These are phyloP conservation scores for Globisporangium parvum DNA, from an alignment of 352 stramenopile species.

Conservation along the genomic window DNA sequence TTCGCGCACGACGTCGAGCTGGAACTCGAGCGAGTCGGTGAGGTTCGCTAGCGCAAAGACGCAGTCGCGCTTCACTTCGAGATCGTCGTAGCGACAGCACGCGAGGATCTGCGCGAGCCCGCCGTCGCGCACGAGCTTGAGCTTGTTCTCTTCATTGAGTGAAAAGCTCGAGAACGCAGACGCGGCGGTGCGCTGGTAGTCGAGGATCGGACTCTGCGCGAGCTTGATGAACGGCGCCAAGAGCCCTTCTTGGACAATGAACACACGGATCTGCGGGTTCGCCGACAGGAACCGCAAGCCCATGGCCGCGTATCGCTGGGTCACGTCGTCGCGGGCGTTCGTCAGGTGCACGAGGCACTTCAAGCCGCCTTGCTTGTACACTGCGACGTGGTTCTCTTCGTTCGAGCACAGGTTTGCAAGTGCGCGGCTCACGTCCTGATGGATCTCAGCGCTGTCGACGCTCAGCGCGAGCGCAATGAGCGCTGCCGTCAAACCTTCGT, in stretches of 20 bases:
- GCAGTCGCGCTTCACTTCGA: conserved; percentile 90
- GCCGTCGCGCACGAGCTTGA: conserved; percentile 91
- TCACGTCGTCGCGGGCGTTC: conserved; percentile 85
- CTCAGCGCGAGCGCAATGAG: conserved; percentile 70
- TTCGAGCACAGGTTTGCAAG: conserved; percentile 93
- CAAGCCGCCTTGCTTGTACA: conserved; percentile 92
- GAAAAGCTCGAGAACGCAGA: conserved; percentile 91
- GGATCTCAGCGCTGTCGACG: conserved; percentile 88
- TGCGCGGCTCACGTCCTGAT: conserved; percentile 90
- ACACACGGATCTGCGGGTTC: conserved; percentile 91
- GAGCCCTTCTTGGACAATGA: conserved; percentile 89
- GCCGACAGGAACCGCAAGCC: conserved; percentile 92
- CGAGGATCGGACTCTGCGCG: conserved; percentile 85
- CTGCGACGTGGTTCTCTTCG: conserved; percentile 90
- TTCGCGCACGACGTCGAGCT: conserved; percentile 87
- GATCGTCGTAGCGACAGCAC: conserved; percentile 88
- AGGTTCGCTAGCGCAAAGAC: conserved; percentile 94
- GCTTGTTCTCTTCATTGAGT: conserved; percentile 91
- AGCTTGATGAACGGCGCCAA: conserved; percentile 90
- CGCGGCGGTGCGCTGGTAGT: conserved; percentile 91
- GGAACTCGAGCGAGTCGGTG: conserved; percentile 85
- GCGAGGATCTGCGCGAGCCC: conserved; percentile 87
- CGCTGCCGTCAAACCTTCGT: conserved; percentile 81
- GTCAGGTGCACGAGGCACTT: conserved; percentile 88
- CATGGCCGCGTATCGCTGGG: conserved; percentile 93